Conservation (phyloP, 768 basidiomycete genomes). For the Agaricus subrufescens region DNA sequence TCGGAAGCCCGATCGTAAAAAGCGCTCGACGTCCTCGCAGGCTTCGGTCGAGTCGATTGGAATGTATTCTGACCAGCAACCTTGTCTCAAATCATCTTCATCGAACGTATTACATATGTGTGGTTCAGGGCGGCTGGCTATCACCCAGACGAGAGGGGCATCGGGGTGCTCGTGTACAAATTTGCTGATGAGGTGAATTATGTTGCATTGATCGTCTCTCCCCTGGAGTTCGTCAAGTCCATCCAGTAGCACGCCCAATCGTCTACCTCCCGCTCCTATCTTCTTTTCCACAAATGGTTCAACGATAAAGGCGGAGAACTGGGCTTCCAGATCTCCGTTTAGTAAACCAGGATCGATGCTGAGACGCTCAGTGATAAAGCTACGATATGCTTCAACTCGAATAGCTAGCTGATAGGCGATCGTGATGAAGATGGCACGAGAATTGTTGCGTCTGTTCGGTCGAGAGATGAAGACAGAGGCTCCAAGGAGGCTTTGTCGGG, state of each 20-base stretch:
- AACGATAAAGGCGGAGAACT: not conserved
- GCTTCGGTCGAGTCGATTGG: not conserved
- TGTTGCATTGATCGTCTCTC: not conserved
- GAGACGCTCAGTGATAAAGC: not conserved
- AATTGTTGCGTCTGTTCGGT: too few relatives aligned
- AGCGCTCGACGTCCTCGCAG: conserved; percentile 1
- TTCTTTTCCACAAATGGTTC: not conserved
- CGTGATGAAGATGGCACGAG: too few relatives aligned
- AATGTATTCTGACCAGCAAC: not conserved
- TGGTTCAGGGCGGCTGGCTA: not conserved
- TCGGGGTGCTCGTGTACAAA: not conserved
- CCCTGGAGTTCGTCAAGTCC: not conserved
- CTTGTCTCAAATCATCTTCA: not conserved
- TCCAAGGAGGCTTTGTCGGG: too few relatives aligned
- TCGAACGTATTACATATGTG: not conserved
- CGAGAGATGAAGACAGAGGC: too few relatives aligned
- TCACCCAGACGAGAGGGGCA: not conserved
- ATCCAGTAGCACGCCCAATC: not conserved
- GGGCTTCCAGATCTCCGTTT: not conserved
- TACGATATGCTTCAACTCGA: not conserved
- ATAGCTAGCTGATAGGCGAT: too few relatives aligned
- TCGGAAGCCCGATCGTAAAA: not conserved
- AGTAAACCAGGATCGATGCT: not conserved
- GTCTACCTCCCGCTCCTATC: not conserved
- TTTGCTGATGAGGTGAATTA: not conserved